These are phyloP conservation scores for Gracilaria caudata DNA, from an alignment of 23 red algal species.

Conservation along the genomic window DNA sequence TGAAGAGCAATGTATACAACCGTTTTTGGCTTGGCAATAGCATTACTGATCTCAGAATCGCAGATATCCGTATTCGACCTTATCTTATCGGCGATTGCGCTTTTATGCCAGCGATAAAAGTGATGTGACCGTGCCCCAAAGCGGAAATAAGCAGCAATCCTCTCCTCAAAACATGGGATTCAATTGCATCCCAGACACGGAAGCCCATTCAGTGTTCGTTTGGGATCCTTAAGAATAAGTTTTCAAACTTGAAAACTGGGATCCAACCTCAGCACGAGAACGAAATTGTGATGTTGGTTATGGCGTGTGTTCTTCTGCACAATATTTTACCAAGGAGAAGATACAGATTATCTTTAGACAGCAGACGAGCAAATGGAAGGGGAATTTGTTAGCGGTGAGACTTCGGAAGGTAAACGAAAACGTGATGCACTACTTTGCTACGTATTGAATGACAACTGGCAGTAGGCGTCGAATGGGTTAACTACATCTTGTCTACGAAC, in stretches of 20 bases:
- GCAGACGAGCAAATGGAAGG: not conserved
- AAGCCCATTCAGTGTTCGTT: conserved; percentile 32
- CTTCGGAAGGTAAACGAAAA: not conserved
- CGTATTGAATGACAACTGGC: not conserved
- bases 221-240: conserved; percentile 24
- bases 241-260: not conserved
- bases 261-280: conserved; percentile 11
- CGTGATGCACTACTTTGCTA: conserved; percentile 32
- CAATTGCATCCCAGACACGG: conserved; percentile 6
- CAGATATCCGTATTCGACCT: not conserved
- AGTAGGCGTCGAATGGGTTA: no score
- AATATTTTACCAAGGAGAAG: conserved; percentile 7
- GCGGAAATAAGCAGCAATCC: not conserved
- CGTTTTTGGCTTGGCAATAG: not conserved
- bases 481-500: no score
- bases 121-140: conserved; percentile 1
- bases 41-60: not conserved
- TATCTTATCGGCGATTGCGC: conserved; percentile 23
- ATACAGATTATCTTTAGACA: not conserved
- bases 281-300: not conserved
- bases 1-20: not conserved
- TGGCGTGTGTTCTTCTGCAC: conserved; percentile 20
- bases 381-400: not conserved
- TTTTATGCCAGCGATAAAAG: not conserved
- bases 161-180: not conserved